Conservation (phyloP, 768 basidiomycete species). For the Termitomyces sp. region DNA sequence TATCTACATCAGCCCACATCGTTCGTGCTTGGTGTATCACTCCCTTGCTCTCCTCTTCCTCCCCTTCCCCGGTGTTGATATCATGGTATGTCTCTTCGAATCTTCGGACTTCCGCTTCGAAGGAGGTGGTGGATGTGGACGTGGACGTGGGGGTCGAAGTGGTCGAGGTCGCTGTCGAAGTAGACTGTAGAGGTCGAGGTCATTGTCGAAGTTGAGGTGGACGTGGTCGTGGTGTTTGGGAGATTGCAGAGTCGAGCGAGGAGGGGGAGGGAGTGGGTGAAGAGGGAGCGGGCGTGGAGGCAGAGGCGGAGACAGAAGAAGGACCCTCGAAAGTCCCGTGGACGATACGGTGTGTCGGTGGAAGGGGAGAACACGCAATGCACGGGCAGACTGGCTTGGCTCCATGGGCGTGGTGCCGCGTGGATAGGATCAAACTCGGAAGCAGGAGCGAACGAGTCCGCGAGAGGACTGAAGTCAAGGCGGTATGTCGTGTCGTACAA, state of each 20-base stretch:
- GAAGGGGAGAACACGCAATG: conserved; percentile 52
- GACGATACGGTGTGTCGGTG: conserved; percentile 32
- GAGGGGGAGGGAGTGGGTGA: too few relatives aligned
- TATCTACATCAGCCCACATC: too few relatives aligned
- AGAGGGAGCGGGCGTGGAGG: too few relatives aligned
- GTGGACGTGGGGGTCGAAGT: too few relatives aligned
- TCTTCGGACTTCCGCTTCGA: background rate
- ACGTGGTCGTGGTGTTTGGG: too few relatives aligned
- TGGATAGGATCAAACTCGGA: background rate
- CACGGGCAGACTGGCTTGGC: conserved; percentile 40
- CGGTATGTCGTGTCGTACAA: conserved; percentile 40
- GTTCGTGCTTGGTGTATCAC: background rate
- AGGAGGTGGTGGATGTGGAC: background rate
- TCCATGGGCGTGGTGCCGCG: background rate
- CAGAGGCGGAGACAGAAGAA: too few relatives aligned
- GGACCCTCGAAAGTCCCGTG: conserved; percentile 35
- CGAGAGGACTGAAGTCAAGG: conserved; percentile 56
- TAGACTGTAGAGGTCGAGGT: too few relatives aligned
- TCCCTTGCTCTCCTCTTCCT: too few relatives aligned
- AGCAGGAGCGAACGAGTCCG: conserved; percentile 22
- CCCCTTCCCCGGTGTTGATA: background rate
- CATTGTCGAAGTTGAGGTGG: too few relatives aligned
- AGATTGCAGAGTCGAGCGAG: too few relatives aligned
- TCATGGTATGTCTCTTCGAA: background rate
- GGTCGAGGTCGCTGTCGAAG: too few relatives aligned